These are phyloP conservation scores for Cephaloascus albidus DNA, from an alignment of 805 yeast species.

Conservation along the genomic window DNA sequence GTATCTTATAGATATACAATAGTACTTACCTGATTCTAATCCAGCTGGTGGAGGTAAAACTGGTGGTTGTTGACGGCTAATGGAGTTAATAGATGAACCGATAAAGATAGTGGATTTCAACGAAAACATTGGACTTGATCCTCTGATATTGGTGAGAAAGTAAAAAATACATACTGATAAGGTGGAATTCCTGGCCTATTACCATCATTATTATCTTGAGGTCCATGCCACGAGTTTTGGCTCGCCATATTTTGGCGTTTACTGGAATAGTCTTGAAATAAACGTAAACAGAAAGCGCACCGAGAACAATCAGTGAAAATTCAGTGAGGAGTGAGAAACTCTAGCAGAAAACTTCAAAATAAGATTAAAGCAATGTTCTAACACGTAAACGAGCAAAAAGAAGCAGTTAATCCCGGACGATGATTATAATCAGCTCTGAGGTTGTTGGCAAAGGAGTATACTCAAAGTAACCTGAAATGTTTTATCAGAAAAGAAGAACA, in stretches of 20 bases:
- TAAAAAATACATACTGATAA: conserved; percentile 12
- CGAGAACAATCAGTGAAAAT: too few relatives aligned
- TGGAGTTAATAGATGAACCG: background rate
- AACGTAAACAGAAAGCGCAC: background rate
- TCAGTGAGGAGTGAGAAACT: too few relatives aligned
- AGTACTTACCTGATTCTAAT: conserved; percentile 37
- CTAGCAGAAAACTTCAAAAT: too few relatives aligned
- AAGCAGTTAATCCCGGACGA: too few relatives aligned
- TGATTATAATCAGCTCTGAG: too few relatives aligned
- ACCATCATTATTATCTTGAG: conserved; percentile 4
- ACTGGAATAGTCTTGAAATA: background rate
- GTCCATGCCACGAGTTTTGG: background rate
- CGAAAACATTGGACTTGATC: background rate
- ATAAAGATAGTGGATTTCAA: background rate
- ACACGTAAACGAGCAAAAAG: too few relatives aligned
- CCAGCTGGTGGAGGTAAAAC: conserved; percentile 53
- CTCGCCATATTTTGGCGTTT: background rate
- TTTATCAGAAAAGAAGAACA: too few relatives aligned
- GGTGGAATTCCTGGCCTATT: conserved; percentile 15
- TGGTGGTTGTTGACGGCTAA: conserved; percentile 50
- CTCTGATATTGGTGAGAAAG: background rate
- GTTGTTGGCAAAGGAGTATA: too few relatives aligned
- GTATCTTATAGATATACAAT: background rate
- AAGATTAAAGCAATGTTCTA: too few relatives aligned
- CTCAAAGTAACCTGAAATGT: too few relatives aligned